Evolutionary conservation across 164 flowering plant genomes (phyloP).

Genomic region (Sedum album): DNA sequence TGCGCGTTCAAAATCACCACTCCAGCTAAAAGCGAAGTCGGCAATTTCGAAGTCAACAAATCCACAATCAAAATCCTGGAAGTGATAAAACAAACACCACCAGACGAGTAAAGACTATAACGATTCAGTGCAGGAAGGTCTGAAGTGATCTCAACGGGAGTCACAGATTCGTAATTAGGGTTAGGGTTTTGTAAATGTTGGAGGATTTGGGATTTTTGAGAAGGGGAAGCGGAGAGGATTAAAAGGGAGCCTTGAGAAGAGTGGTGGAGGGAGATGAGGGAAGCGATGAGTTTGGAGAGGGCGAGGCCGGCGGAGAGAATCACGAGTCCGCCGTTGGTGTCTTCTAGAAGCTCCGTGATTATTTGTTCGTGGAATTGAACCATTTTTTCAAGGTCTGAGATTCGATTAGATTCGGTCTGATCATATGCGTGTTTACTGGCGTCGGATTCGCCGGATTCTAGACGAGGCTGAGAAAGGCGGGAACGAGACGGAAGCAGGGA

Average conservation of each 20-base stretch:
- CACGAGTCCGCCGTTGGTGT: constrained; percentile 58
- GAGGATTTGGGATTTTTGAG: constrained; percentile 38
- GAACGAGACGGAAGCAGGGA: not conserved
- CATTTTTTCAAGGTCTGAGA: constrained; percentile 24
- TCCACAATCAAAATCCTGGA: constrained; percentile 88
- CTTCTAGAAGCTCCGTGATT: constrained; percentile 73
- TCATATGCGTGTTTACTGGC: not conserved
- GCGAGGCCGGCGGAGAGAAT: constrained; percentile 78
- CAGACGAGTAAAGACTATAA: constrained; percentile 63
- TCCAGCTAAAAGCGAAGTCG: constrained; percentile 49
- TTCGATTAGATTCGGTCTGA: not conserved
- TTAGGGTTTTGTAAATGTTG: constrained; percentile 18
- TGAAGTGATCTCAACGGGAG: constrained; percentile 59
- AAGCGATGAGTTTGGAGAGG: constrained; percentile 58
- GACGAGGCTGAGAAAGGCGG: not conserved
- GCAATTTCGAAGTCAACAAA: constrained; percentile 49
- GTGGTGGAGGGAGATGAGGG: constrained; percentile 69
- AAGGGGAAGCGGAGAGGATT: constrained; percentile 57
- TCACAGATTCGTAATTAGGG: constrained; percentile 8
- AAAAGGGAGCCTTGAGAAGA: constrained; percentile 65
- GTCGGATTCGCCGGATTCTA: not conserved
- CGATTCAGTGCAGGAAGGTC: constrained; percentile 61
- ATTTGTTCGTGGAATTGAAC: constrained; percentile 78
- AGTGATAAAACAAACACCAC: constrained; percentile 56
- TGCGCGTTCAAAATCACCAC: constrained; percentile 64